These are phyloP conservation scores for Podaxis sp. DNA, from an alignment of 768 basidiomycete species.

Conservation along the genomic window DNA sequence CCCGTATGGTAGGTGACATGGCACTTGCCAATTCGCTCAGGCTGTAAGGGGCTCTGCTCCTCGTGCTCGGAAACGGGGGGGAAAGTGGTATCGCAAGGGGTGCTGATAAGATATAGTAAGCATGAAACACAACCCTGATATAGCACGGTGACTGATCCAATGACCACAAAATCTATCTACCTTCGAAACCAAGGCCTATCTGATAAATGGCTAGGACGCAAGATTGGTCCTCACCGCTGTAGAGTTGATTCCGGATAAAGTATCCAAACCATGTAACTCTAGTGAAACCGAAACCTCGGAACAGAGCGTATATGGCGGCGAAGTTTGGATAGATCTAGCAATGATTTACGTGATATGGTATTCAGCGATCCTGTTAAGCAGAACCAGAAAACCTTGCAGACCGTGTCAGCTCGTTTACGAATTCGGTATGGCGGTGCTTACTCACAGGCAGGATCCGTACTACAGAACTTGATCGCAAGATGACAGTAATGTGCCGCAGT, in stretches of 20 bases:
- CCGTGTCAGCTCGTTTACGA: neutral
- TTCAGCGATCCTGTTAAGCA: constrained; percentile 68
- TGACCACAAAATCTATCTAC: constrained; percentile 72
- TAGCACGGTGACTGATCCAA: constrained; percentile 8
- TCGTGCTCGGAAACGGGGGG: constrained; percentile 64
- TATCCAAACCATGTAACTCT: constrained; percentile 68
- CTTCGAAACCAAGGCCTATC: constrained; percentile 69
- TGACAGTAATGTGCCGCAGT: constrained; percentile 73
- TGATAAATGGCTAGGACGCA: constrained; percentile 58
- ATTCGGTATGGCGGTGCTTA: neutral
- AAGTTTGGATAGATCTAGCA: constrained; percentile 84
- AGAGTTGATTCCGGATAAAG: constrained; percentile 46
- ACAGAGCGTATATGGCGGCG: constrained; percentile 75
- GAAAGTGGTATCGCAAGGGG: constrained; percentile 74
- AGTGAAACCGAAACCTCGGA: constrained; percentile 78
- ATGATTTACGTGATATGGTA: constrained; percentile 77
- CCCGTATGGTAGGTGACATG: neutral
- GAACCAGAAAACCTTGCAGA: constrained; percentile 59
- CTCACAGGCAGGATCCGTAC: constrained; percentile 78
- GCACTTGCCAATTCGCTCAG: constrained; percentile 53
- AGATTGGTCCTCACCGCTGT: constrained; percentile 56
- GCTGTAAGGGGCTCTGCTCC: constrained; percentile 61
- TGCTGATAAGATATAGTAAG: constrained; percentile 34
- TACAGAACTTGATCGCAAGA: constrained; percentile 74
- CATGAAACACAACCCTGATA: neutral